A percentile compares a stretch with the other conserved stretches of the same genome.
phyloP scores from a whole-genome alignment of 2,329 filamentous ascomycete genomes.

The Colletotrichum limetticola region DNA sequence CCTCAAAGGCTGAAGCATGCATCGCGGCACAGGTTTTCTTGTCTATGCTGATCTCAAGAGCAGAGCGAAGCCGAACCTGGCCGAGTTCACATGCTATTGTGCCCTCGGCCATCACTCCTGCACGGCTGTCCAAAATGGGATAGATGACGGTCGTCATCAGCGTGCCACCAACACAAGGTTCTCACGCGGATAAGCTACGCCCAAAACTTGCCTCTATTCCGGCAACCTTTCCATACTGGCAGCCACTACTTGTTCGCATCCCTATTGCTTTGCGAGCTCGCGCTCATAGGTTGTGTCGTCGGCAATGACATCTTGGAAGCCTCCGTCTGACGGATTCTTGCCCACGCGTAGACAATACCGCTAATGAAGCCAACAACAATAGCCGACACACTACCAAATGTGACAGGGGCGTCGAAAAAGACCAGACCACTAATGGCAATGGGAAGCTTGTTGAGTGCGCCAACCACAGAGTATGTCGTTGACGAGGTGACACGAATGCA shows the following conservation, averaged over 20 bases:
- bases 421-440: constrained; percentile 91
- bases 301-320: constrained; percentile 74
- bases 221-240: background rate
- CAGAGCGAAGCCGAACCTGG: background rate
- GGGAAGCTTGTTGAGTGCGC: constrained; percentile 96
- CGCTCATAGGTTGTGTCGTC: constrained; percentile 81
- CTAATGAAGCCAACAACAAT: constrained; percentile 92
- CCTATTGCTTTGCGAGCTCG: constrained; percentile 89
- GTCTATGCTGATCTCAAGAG: background rate
- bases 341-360: constrained; percentile 89
- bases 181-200: background rate
- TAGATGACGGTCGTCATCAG: background rate
- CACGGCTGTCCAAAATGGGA: background rate
- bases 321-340: constrained; percentile 83
- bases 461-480: constrained; percentile 99
- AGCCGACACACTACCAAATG: constrained; percentile 89
- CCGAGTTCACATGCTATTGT: background rate
- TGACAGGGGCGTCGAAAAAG: constrained; percentile 96
- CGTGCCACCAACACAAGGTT: background rate
- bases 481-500: constrained; percentile 97
- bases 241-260: constrained; percentile 72
- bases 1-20: background rate
- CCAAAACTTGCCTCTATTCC: background rate
- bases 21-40: constrained; percentile 4
- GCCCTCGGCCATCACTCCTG: background rate